phyloP scores from a whole-genome alignment of 1,139 yeast genomes.

The Pneumocystis oryctolagi region DNA sequence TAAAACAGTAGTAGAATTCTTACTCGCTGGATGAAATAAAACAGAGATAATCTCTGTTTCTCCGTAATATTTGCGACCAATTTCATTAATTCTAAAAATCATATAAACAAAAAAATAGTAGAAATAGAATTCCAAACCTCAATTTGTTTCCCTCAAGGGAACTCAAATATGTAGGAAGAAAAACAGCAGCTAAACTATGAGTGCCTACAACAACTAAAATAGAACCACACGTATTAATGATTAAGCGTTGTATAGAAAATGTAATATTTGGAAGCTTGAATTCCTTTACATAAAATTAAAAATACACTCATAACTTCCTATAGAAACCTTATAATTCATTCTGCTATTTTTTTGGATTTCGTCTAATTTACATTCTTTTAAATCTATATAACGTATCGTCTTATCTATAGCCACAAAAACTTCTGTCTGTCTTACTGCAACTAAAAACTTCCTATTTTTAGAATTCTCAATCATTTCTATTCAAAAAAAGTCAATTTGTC shows the following conservation, averaged over 20 bases:
- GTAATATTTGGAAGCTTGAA: background rate
- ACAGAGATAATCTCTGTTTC: slow-evolving; percentile 1
- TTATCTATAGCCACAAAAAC: slow-evolving; percentile 10
- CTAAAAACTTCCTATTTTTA: background rate
- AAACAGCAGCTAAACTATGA: background rate
- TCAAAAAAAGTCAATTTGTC: background rate
- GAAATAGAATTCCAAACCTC: background rate
- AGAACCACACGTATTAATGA: background rate
- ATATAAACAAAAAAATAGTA: background rate
- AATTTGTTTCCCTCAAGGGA: slow-evolving; percentile 1
- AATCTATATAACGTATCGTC: slow-evolving; percentile 9
- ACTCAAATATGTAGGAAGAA: slow-evolving; percentile 2
- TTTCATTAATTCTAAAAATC: background rate
- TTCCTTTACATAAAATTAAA: background rate
- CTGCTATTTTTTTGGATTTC: background rate
- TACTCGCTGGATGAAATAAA: slow-evolving; percentile 7
- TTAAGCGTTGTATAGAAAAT: background rate
- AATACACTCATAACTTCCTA: background rate
- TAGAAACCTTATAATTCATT: background rate
- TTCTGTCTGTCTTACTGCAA: slow-evolving; percentile 7
- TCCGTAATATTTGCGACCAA: slow-evolving; percentile 2
- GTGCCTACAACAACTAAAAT: background rate
- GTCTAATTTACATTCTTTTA: background rate
- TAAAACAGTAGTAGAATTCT: slow-evolving; percentile 6
- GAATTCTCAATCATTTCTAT: background rate